Base-by-base conservation (phyloP, 1,284 basidiomycete species). In the Violaceomyces palustris region DNA sequence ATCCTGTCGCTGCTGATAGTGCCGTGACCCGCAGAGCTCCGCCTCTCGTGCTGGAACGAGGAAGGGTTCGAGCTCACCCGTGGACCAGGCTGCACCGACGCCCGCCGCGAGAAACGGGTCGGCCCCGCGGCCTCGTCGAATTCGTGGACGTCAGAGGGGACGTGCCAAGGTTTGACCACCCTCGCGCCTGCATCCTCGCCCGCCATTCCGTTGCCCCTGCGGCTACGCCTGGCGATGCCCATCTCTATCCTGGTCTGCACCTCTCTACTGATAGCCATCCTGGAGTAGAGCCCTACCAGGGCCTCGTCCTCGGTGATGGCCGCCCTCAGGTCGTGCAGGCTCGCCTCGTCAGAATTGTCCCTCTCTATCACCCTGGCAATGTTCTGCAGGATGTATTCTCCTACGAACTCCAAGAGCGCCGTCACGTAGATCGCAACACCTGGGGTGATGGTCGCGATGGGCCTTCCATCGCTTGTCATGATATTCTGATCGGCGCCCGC, bases 361-460 rank as follows among this genome's bases (percentile, higher is more conserved):
- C 66, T 58, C 48, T 69, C 66, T 21, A 69, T 67, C 47, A 69
- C 62, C 4, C 53, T 43, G 2, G 57, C 43, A 3, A 69, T 52
- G 37, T 64, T 63, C 34, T 67, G 52, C 11, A 69, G 47, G 28
- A 69, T 45, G 45, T 67, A 52, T 26, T 63, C 45, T 18, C 55
- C 66, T 22, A 69, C 53, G 31, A 49, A 69, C 27, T 69, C 66
- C 42, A 69, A 53, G 22, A 69, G 40, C 6, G 66, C 64, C 10
- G 66, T 67, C 6, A 69, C 62, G 44, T 69, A 69, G 48, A 69
- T 69, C 38, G 62, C 53, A 10, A 67, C 66, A 15, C 52, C 61
- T 4, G 61, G 62, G 9, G 66, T 69, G 44, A 69, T 58, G 15
- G 66, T 66, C n/a, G 66, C 66, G 19, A 69, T 56, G n/a, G 66